Evolutionary conservation across 108 stramenopile genomes (phyloP), one percentile per base, ranked within the genome.

Genomic region (Stephanodiscus triporus): DNA sequence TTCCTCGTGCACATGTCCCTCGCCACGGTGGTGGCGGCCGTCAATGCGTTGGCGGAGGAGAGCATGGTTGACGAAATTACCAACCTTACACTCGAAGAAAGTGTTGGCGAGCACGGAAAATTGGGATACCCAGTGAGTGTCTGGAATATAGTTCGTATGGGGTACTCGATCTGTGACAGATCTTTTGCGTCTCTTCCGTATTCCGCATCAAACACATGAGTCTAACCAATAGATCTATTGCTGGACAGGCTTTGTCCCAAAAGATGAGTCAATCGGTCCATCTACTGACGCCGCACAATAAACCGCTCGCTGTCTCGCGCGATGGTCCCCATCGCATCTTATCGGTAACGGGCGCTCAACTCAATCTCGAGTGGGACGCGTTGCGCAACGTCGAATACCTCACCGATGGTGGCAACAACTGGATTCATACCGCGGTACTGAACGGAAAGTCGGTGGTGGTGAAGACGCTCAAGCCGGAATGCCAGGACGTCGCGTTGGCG

Each of bases 401-500:
- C 62, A 96, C 95, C 1, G 95, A 96, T 77, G 95, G 95, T 14
- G 95, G 95, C 6, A 96, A 93, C 68, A 89, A 84, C 57, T 96
- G 95, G 95, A 92, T 96, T 57, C 95, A 96, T 63, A 96, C 95
- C 2, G 92, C 95, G 19, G 89, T 95, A 11, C 79, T 89, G 62
- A 66, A 87, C 48, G 88, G 85, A 14, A 87, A 82, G 50, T 86
- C 91, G 9, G 92, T 96, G 16, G 95, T 96, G 10, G 86, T 96
- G 43, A 96, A 96, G 78, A 93, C 92, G 19, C 82, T 96, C 20
- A 92, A 93, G 63, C 95, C 95, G 16, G 95, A 96, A 68, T 93
- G 92, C 66, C 92, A 94, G 75, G 95, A 96, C 78, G 73, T 91
- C 22, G 91, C 86, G 13, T 36, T 93, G 48, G 95, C 95, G 14